Conservation (phyloP, 2,329 filamentous ascomycete genomes). For the Aspergillus sp. region DNA sequence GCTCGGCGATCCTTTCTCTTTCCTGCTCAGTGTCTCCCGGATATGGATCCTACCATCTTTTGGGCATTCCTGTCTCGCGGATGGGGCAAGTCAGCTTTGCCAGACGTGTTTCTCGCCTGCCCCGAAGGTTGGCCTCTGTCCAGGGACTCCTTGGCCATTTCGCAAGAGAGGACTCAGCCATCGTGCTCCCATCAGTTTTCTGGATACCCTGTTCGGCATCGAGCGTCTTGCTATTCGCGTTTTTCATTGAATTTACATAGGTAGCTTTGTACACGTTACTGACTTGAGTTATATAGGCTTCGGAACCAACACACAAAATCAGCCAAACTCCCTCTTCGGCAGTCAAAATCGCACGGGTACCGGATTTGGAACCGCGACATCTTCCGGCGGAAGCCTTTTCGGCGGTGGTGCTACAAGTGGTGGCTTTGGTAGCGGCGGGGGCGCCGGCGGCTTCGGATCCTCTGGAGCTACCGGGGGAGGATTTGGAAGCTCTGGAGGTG, state of each 20-base stretch:
- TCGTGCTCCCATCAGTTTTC: not conserved
- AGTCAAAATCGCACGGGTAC: constrained; percentile 25
- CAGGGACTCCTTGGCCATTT: not conserved
- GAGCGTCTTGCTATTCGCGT: constrained; percentile 1
- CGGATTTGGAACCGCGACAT: constrained; percentile 32
- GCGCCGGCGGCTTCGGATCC: constrained; percentile 20
- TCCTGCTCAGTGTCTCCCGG: constrained; percentile 1
- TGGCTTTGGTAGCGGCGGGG: constrained; percentile 26
- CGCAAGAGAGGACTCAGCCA: not conserved
- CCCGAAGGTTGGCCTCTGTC: too few species aligned
- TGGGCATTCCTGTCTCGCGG: not conserved
- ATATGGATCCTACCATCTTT: not conserved
- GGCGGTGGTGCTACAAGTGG: constrained; percentile 24
- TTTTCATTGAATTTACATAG: constrained; percentile 2
- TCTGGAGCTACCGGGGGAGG: constrained; percentile 26
- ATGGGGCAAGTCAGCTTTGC: too few species aligned
- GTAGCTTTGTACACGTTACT: not conserved
- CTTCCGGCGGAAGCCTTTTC: constrained; percentile 31
- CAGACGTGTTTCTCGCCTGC: too few species aligned
- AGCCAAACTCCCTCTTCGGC: constrained; percentile 36
- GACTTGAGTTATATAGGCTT: constrained; percentile 30
- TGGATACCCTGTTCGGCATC: not conserved
- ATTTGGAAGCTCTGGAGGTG: constrained; percentile 29
- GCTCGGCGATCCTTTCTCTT: constrained; percentile 25
- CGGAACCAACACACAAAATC: constrained; percentile 31